Base-by-base conservation (phyloP, 306 rosid species). In the Dryas alaskensis region DNA sequence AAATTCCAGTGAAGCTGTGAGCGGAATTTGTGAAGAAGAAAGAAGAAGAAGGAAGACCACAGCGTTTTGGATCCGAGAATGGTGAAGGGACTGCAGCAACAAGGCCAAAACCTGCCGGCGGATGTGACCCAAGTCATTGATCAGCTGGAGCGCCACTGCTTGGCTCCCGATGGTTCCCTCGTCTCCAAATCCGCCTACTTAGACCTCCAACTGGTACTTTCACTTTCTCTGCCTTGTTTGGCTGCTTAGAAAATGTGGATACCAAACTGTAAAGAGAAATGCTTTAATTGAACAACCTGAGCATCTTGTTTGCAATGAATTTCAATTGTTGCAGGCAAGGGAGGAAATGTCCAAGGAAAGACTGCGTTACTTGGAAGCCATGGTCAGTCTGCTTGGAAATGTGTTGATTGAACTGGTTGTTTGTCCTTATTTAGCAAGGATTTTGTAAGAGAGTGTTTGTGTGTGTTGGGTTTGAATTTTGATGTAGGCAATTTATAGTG, bases 271-370 rank as follows among this genome's bases (percentile, higher is more conserved):
- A 48, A 67, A 50, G 13, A 7, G 25, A 43, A 66, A 47, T 66
- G 42, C 37, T 0, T 44, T 6, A 66, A 65, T 7, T 67, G 7
- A 7, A 12, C 4, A 46, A n/a, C n/a, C 60, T 45, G 48, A 40
- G 11, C 25, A 42, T 50, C 8, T 37, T 68, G 14, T 51, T 48
- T 14, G 31, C 44, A 27, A 60, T 27, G 16, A 8, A 48, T 48
- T 12, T 8, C 0, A 2, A 8, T 62, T 63, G 31, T 3, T 85
- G 83, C 89, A 95, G 98, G 99, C 97, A 14, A 92, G 99, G 84
- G 98, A 95, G 87, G 99, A 95, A 88, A 95, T 95, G 99, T 90
- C 88, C 73, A 85, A 92, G 88, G 98, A 95, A 72, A 87, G 99
- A 79, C 84, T 87, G 73, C 98, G 98, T 5, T 88, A 92, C 78